phyloP scores from a whole-genome alignment of 495 filamentous ascomycete species.

The Mytilinidion resinicola region DNA sequence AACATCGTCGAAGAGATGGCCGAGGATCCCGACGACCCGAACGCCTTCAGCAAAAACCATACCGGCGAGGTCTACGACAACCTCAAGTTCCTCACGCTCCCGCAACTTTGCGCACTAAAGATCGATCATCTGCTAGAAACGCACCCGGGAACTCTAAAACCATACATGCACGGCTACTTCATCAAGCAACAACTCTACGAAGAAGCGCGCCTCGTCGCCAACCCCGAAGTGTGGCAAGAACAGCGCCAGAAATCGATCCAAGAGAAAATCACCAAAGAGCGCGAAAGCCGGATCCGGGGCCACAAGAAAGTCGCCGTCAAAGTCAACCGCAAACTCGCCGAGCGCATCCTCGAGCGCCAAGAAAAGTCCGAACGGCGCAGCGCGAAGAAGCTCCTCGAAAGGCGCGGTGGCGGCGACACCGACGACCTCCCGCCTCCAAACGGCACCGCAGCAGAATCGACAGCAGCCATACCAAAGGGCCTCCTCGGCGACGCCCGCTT shows the following conservation, averaged over 20 bases:
- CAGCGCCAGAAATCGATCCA: constrained; percentile 79
- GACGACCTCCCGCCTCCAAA: constrained; percentile 34
- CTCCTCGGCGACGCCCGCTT: constrained; percentile 82
- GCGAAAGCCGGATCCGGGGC: constrained; percentile 84
- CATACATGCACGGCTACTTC: constrained; percentile 99
- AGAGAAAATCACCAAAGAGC: constrained; percentile 90
- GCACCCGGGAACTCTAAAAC: constrained; percentile 68
- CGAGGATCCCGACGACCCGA: constrained; percentile 65
- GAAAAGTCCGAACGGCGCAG: constrained; percentile 70
- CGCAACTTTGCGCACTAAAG: constrained; percentile 72
- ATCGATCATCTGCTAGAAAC: constrained; percentile 81
- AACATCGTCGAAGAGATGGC: constrained; percentile 98
- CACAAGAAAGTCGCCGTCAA: constrained; percentile 89
- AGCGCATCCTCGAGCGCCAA: constrained; percentile 72
- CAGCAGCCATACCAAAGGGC: constrained; percentile 33
- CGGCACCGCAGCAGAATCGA: constrained; percentile 19
- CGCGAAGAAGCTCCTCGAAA: constrained; percentile 51
- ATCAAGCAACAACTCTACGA: constrained; percentile 89
- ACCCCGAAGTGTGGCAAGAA: constrained; percentile 88
- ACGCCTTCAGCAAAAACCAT: constrained; percentile 44
- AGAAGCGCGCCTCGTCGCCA: constrained; percentile 83
- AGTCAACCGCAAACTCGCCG: constrained; percentile 76
- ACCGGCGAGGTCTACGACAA: constrained; percentile 87
- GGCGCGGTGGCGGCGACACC: constrained; percentile 50
- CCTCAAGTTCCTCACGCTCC: constrained; percentile 89